Evolutionary conservation across 2,329 filamentous ascomycete species (phyloP), one percentile per base, ranked within the genome.

Genomic region (Verticillium isaacii): DNA sequence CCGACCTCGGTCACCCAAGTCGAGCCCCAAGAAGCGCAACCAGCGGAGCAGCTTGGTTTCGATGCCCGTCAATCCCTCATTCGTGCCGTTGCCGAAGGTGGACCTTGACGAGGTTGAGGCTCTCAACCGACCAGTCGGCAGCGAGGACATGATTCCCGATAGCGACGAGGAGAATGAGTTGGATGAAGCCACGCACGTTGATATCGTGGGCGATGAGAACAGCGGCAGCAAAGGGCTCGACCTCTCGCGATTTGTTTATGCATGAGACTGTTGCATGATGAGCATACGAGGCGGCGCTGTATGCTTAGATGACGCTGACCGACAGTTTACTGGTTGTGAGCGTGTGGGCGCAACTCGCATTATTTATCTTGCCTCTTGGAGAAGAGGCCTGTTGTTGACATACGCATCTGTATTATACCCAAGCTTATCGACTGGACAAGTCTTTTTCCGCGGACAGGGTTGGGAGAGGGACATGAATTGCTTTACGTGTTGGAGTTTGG

Each of bases 91-190:
- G 9, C 84, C 84, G 1, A 82, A 78, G 61, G 82, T 83, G 2
- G 81, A 85, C 64, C 63, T 84, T 32, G 74, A 74, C 8, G 84
- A 86, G 66, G 76, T 86, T 3, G 81, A 81, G 66, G 80, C 81
- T 2, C 69, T 86, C 52, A 82, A 85, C 66, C 69, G 67, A 59
- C 63, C 74, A 12, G 65, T 73, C 6, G 84, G 85, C 15, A 87
- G 84, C 67, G 85, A 87, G 68, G 85, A 87, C 61, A 79, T 87
- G 64, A 71, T 82, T 15, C 80, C 80, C 32, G 82, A 82, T 68
- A 84, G 82, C 63, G 81, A 82, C 62, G 79, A 67, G 19, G 81
- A 82, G 60, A 75, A 76, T 19, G 79, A 80, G 14, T 64, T 66
- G 7, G 70, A 71, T 11, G 77, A 80, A 37, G 66, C 70, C 25